Evolutionary conservation across 257 asterid genomes (phyloP).

Genomic region (Ilex aquifolium): DNA sequence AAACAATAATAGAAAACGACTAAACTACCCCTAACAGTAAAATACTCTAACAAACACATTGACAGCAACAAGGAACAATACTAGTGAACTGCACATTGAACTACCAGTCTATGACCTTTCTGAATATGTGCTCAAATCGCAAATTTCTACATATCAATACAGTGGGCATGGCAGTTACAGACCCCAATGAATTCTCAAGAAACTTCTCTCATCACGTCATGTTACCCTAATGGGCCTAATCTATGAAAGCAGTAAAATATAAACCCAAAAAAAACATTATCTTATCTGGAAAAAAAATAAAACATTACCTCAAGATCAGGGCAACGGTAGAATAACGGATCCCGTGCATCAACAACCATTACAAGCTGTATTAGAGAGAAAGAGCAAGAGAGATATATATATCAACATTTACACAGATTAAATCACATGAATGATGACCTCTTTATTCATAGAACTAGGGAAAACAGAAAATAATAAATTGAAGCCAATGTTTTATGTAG

Average conservation of each 20-base stretch:
- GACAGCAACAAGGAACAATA: background rate
- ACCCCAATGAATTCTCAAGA: no score
- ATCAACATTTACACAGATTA: slow-evolving; percentile 14
- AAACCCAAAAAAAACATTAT: slow-evolving; percentile 29
- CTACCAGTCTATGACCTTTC: no score
- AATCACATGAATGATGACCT: background rate
- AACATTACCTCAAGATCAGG: slow-evolving; percentile 92
- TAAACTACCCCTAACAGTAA: no score
- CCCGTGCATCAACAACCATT: slow-evolving; percentile 97
- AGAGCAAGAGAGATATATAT: background rate
- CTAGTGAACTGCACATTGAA: background rate
- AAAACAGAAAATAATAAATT: no score
- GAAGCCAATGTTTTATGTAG: no score
- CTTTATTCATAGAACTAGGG: no score
- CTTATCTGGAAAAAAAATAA: slow-evolving; percentile 31
- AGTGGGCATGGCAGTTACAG: no score
- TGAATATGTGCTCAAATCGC: background rate
- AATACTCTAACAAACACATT: background rate
- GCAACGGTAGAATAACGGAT: slow-evolving; percentile 94
- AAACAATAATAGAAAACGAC: no score
- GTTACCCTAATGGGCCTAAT: no score
- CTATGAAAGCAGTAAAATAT: no score
- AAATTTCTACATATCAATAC: no score
- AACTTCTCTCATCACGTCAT: no score
- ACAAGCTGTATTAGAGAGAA: slow-evolving; percentile 53